Evolutionary conservation across 75 land plant species (phyloP).

Genomic region (Selaginella tamariscina): DNA sequence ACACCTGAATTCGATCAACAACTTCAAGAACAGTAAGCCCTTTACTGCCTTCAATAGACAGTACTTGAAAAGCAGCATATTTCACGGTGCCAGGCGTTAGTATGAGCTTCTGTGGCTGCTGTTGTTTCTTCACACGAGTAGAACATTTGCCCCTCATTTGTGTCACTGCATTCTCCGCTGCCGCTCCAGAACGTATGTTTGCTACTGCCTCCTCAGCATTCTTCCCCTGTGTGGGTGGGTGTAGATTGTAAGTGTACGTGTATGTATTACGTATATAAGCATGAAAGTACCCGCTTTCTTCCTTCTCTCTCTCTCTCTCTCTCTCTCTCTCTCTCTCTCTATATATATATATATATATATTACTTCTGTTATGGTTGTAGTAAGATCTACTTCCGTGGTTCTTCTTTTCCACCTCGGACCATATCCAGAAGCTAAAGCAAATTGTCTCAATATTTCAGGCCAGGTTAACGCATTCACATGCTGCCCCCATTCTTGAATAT

Average conservation of each 20-base stretch:
- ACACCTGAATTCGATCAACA: slow-evolving; percentile 87
- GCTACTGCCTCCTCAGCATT: slow-evolving; percentile 53
- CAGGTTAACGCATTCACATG: slow-evolving; percentile 76
- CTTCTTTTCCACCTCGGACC: slow-evolving; percentile 78
- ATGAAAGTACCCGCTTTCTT: too few relatives aligned
- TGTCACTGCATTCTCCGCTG: slow-evolving; percentile 86
- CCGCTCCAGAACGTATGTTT: slow-evolving; percentile 71
- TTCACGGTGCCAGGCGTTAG: slow-evolving; percentile 98
- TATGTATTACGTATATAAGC: too few relatives aligned
- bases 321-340: too few relatives aligned
- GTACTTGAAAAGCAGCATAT: slow-evolving; percentile 94
- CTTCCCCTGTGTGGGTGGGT: slow-evolving; percentile 31
- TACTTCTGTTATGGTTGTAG: background rate
- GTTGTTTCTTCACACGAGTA: slow-evolving; percentile 39
- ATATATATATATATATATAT: background rate
- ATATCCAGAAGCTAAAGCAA: slow-evolving; percentile 91
- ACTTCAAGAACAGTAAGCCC: slow-evolving; percentile 80
- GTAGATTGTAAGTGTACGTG: too few relatives aligned
- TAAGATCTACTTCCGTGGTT: background rate
- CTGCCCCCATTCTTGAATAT: slow-evolving; percentile 66
- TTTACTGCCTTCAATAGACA: slow-evolving; percentile 76
- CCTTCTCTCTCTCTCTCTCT: too few relatives aligned
- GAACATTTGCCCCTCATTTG: slow-evolving; percentile 54
- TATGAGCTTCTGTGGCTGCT: slow-evolving; percentile 29
- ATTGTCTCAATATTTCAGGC: slow-evolving; percentile 92